These are phyloP conservation scores for Aspergillus saccharolyticus DNA, from an alignment of 495 filamentous ascomycete species.

Conservation along the genomic window DNA sequence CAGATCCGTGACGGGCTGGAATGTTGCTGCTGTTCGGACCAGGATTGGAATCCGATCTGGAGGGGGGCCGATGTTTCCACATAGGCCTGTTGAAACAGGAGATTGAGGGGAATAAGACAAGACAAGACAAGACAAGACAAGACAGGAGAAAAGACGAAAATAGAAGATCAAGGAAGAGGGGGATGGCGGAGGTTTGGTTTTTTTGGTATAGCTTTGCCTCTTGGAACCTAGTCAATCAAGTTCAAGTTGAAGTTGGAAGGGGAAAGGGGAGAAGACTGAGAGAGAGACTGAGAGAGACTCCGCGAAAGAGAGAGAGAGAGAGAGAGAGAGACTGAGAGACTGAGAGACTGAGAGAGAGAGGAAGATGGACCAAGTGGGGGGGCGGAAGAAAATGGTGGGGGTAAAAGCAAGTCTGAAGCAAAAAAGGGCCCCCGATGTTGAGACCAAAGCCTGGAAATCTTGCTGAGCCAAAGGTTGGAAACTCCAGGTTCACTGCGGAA, in stretches of 20 bases:
- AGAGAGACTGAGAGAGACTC: too few species aligned
- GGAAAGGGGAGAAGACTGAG: too few species aligned
- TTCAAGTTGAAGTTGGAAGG: too few species aligned
- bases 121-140: slow-evolving; percentile 14
- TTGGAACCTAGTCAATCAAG: too few species aligned
- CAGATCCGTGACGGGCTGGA: slow-evolving; percentile 26
- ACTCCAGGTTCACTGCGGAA: background rate
- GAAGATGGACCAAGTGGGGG: slow-evolving; percentile 12
- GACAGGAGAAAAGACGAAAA: slow-evolving; percentile 9
- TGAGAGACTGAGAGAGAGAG: background rate
- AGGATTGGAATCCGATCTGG: slow-evolving; percentile 42
- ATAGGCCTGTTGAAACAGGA: slow-evolving; percentile 28
- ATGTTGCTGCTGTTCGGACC: slow-evolving; percentile 26
- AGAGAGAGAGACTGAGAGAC: slow-evolving; percentile 10
- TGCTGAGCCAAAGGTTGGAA: slow-evolving; percentile 1
- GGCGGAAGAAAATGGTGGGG: slow-evolving; percentile 10
- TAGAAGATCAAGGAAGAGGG: slow-evolving; percentile 12
- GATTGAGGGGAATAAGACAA: slow-evolving; percentile 19
- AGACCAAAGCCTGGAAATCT: slow-evolving; percentile 3
- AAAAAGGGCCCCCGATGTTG: slow-evolving; percentile 11
- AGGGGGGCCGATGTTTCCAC: slow-evolving; percentile 44
- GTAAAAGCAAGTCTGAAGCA: slow-evolving; percentile 7
- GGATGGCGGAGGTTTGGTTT: slow-evolving; percentile 10
- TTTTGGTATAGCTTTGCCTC: too few species aligned
- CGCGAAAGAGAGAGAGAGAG: too few species aligned